Evolutionary conservation across 2,329 filamentous ascomycete genomes (phyloP).

Genomic region (Diatrype stigma): DNA sequence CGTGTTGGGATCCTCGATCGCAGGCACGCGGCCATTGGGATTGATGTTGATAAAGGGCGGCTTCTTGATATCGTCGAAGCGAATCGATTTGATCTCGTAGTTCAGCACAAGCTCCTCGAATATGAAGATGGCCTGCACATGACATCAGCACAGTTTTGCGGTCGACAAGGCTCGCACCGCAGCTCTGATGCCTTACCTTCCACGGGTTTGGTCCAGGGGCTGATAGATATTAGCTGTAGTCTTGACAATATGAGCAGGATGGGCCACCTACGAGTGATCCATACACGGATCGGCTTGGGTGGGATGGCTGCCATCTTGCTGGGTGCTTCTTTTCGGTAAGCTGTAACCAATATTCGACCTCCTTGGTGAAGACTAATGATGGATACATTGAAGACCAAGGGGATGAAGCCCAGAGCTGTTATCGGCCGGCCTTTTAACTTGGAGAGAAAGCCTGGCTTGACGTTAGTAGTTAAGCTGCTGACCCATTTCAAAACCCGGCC

Average conservation of each 20-base stretch:
- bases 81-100: slow-evolving; percentile 15
- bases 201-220: slow-evolving; percentile 4
- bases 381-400: too few species aligned
- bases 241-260: background rate
- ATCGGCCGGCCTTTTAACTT: too few species aligned
- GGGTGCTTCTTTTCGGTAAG: background rate
- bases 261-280: background rate
- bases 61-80: slow-evolving; percentile 18
- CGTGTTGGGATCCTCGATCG: slow-evolving; percentile 12
- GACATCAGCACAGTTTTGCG: background rate
- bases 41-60: slow-evolving; percentile 18
- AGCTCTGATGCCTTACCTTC: slow-evolving; percentile 1
- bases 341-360: too few species aligned
- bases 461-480: too few species aligned
- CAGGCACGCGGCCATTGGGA: slow-evolving; percentile 14
- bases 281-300: slow-evolving; percentile 1
- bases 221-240: background rate
- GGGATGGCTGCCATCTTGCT: background rate
- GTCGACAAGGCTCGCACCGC: background rate
- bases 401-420: too few species aligned
- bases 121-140: background rate
- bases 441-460: too few species aligned
- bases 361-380: too few species aligned
- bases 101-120: slow-evolving; percentile 21
- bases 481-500: too few species aligned